Evolutionary conservation across 768 basidiomycete species (phyloP).

Genomic region (Russula foetens): DNA sequence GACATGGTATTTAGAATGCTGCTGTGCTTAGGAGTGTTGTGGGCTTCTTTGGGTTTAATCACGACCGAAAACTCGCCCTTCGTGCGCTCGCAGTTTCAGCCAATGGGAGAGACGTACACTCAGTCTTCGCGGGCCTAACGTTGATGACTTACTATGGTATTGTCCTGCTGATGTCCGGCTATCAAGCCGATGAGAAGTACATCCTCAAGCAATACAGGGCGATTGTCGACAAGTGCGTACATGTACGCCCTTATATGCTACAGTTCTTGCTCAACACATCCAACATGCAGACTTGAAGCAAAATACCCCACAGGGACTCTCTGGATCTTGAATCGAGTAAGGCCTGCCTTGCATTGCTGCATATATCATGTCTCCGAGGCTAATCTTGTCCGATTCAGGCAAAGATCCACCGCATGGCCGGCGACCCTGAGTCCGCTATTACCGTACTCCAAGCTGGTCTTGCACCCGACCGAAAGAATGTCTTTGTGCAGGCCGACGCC

Average conservation of each 20-base stretch:
- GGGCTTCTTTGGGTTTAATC: conserved; percentile 69
- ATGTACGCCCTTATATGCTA: not conserved
- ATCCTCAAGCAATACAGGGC: conserved; percentile 54
- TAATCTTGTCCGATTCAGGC: conserved; percentile 34
- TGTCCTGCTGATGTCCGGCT: conserved; percentile 62
- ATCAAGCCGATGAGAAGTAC: conserved; percentile 62
- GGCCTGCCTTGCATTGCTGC: not conserved
- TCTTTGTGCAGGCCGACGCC: conserved; percentile 66
- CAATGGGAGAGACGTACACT: conserved; percentile 59
- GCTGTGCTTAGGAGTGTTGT: conserved; percentile 49
- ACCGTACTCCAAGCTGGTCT: conserved; percentile 51
- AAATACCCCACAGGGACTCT: conserved; percentile 60
- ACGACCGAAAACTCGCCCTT: conserved; percentile 61
- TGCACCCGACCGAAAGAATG: conserved; percentile 40
- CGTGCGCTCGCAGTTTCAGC: conserved; percentile 63
- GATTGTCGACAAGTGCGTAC: conserved; percentile 53
- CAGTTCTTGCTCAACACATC: not conserved
- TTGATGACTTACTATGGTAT: conserved; percentile 77
- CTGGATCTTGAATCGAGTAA: conserved; percentile 66
- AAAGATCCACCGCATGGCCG: conserved; percentile 66
- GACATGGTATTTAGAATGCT: not conserved
- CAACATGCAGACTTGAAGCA: conserved; percentile 36
- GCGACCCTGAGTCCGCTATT: conserved; percentile 59
- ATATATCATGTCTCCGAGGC: not conserved
- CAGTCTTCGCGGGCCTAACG: conserved; percentile 69